phyloP scores from a whole-genome alignment of 441 rosid genomes.

The Populus hybrid region DNA sequence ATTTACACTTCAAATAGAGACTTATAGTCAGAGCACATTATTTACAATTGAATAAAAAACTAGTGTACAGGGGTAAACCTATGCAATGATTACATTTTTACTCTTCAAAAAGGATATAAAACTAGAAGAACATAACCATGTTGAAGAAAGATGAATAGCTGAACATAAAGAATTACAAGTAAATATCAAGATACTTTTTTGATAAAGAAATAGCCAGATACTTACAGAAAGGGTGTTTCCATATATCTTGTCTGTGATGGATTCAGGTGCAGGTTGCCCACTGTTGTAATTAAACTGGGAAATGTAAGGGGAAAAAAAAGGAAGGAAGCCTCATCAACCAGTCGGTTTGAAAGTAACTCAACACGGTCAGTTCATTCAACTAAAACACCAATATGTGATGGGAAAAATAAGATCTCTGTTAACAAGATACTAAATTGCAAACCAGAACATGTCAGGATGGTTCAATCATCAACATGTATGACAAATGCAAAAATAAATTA shows the following conservation, averaged over 20 bases:
- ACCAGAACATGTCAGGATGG: not conserved
- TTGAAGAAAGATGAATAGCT: not conserved
- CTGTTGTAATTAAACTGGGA: slow-evolving; percentile 90
- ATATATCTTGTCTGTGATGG: slow-evolving; percentile 89
- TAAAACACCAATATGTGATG: not conserved
- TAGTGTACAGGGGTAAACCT: not conserved
- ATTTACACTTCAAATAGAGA: not conserved
- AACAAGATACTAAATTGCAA: not conserved
- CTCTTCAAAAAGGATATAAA: not conserved
- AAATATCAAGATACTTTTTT: not conserved
- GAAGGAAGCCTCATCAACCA: slow-evolving; percentile 9
- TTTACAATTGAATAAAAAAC: not conserved
- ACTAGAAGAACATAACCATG: not conserved
- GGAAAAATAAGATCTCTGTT: not conserved
- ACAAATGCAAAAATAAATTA: not conserved
- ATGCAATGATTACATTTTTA: not conserved
- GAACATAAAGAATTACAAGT: slow-evolving; percentile 8
- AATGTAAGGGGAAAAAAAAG: slow-evolving; percentile 22
- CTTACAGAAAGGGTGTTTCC: slow-evolving; percentile 97
- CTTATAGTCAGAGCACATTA: not conserved
- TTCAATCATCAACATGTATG: not conserved
- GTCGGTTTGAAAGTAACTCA: not conserved
- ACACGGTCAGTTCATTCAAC: not conserved
- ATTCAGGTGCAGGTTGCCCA: slow-evolving; percentile 94
- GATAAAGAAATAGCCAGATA: slow-evolving; percentile 7